Conservation (phyloP, 441 rosid species). For the Pelargonium australe region DNA sequence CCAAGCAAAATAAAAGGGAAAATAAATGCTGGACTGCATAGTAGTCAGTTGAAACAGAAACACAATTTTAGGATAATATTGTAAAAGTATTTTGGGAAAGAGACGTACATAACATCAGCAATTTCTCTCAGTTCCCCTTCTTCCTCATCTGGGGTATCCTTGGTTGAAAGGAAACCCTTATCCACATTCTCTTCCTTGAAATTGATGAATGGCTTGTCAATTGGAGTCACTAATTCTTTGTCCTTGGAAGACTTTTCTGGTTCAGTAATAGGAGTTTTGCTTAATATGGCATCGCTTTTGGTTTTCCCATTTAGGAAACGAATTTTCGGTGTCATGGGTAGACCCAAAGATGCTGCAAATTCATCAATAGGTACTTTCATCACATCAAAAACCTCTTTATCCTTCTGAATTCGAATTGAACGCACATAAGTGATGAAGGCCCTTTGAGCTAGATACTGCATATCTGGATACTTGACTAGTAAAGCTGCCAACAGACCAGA, state of each 20-base stretch:
- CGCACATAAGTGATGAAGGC: conserved; percentile 77
- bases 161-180: conserved; percentile 30
- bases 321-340: conserved; percentile 76
- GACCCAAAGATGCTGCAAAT: conserved; percentile 82
- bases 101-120: conserved; percentile 43
- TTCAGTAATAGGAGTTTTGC: conserved; percentile 32
- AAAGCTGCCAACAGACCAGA: conserved; percentile 56
- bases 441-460: conserved; percentile 70
- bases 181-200: conserved; percentile 36
- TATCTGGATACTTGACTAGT: conserved; percentile 59
- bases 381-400: conserved; percentile 84
- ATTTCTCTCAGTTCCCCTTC: conserved; percentile 32
- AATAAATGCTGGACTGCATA: neutral
- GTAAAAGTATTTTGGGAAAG: conserved; percentile 9
- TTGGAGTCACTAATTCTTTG: conserved; percentile 22
- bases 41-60: neutral
- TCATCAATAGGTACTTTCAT: conserved; percentile 57
- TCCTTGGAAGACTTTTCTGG: conserved; percentile 28
- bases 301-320: conserved; percentile 53
- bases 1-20: neutral
- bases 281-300: conserved; percentile 32
- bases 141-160: conserved; percentile 31
- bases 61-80: neutral
- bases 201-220: conserved; percentile 32
- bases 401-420: conserved; percentile 71